A percentile compares a stretch with the other conserved stretches of the same genome.
Conservation (phyloP, 306 rosid genomes). For the Corylus americana region DNA sequence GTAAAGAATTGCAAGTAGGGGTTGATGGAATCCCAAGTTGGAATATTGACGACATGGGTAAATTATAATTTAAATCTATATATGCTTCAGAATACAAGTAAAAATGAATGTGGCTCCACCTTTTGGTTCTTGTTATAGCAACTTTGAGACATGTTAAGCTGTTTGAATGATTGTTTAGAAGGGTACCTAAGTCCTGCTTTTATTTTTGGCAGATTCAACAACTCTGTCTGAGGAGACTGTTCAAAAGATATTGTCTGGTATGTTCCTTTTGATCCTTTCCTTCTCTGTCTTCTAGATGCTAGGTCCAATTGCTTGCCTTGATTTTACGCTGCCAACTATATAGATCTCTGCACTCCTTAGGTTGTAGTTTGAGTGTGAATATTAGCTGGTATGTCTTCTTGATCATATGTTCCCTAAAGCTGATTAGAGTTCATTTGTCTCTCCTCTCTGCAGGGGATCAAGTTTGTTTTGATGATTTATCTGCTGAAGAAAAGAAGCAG, state of each 20-base stretch:
- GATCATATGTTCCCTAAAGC: neutral
- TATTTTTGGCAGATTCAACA: conserved; percentile 33
- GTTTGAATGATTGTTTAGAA: neutral
- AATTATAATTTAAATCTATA: too few relatives aligned
- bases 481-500: conserved; percentile 73
- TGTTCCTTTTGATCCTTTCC: neutral
- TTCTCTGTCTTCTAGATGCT: neutral
- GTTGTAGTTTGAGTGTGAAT: neutral
- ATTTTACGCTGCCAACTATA: neutral
- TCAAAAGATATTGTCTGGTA: conserved; percentile 42
- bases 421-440: conserved; percentile 17
- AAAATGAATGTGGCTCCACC: neutral
- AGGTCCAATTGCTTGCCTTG: neutral
- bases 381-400: neutral
- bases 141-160: neutral
- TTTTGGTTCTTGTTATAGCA: neutral
- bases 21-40: neutral
- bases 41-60: neutral
- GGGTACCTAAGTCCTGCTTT: neutral
- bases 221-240: conserved; percentile 44
- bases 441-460: conserved; percentile 57
- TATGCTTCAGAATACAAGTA: neutral
- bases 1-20: conserved; percentile 4
- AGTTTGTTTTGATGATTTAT: conserved; percentile 71
- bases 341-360: neutral